Evolutionary conservation across 129 eudicot species (phyloP).

Genomic region (Escallonia herrerae): DNA sequence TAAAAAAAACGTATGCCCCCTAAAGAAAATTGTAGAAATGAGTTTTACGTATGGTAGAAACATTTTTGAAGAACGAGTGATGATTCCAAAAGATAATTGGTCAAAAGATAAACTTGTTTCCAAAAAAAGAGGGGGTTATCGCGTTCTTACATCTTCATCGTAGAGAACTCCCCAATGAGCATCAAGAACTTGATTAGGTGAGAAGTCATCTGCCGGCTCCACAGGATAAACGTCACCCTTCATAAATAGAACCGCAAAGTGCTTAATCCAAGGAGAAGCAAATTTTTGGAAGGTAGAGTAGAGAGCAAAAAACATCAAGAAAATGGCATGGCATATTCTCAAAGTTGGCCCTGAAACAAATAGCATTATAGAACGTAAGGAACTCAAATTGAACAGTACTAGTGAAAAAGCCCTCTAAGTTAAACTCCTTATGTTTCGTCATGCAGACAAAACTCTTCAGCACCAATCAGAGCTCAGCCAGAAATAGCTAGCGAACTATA

Average conservation of each 20-base stretch:
- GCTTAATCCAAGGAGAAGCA: background rate
- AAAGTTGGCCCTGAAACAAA: background rate
- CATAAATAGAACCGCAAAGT: slow-evolving; percentile 13
- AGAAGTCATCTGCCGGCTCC: slow-evolving; percentile 44
- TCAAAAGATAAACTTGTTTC: too few relatives aligned
- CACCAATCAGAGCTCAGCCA: too few relatives aligned
- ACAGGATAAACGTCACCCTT: slow-evolving; percentile 99
- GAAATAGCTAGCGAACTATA: too few relatives aligned
- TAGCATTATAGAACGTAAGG: too few relatives aligned
- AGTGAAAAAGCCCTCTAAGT: too few relatives aligned
- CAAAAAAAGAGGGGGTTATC: background rate
- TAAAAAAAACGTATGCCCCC: background rate
- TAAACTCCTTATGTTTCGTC: too few relatives aligned
- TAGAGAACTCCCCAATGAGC: slow-evolving; percentile 84
- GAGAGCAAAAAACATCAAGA: too few relatives aligned
- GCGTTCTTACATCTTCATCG: slow-evolving; percentile 73
- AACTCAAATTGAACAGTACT: too few relatives aligned
- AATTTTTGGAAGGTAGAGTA: background rate
- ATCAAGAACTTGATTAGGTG: slow-evolving; percentile 62
- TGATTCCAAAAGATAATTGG: too few relatives aligned
- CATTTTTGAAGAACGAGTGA: too few relatives aligned
- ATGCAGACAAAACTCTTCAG: too few relatives aligned
- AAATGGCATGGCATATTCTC: too few relatives aligned
- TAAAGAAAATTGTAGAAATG: background rate
- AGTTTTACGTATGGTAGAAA: background rate